Evolutionary conservation across 768 basidiomycete genomes (phyloP).

Genomic region (Phaeotremella fagi): DNA sequence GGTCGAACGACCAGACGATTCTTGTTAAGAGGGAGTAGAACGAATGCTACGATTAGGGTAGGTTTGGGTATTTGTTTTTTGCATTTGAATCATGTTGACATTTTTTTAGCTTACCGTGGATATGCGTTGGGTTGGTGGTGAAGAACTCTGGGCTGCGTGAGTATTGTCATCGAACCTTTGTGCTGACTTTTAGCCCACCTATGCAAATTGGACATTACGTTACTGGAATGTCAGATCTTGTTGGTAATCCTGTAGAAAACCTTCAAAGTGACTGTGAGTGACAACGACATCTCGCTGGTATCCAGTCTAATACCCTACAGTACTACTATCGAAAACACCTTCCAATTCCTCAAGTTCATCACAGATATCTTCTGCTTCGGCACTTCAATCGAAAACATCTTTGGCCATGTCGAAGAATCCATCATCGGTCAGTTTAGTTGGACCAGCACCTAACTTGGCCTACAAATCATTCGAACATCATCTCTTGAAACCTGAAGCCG

Average conservation of each 20-base stretch:
- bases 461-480: slow-evolving; percentile 33
- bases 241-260: slow-evolving; percentile 14
- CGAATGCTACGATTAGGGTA: slow-evolving; percentile 38
- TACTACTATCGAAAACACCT: slow-evolving; percentile 17
- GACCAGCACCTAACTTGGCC: slow-evolving; percentile 5
- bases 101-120: slow-evolving; percentile 27
- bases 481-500: slow-evolving; percentile 3
- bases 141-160: slow-evolving; percentile 35
- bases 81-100: too few relatives aligned
- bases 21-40: slow-evolving; percentile 31
- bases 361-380: slow-evolving; percentile 11
- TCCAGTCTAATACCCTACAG: too few relatives aligned
- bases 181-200: slow-evolving; percentile 27
- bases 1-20: slow-evolving; percentile 28
- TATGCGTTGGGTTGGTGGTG: slow-evolving; percentile 32
- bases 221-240: slow-evolving; percentile 24
- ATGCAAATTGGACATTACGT: slow-evolving; percentile 40
- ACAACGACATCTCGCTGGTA: too few relatives aligned
- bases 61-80: neutral
- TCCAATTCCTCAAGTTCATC: slow-evolving; percentile 31
- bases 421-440: neutral
- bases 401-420: neutral
- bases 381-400: slow-evolving; percentile 8
- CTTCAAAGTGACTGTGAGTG: slow-evolving; percentile 22
- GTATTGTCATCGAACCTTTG: slow-evolving; percentile 3